These are phyloP conservation scores for Nepenthes gracilis DNA, from an alignment of 148 eudicot genomes.

Conservation along the genomic window DNA sequence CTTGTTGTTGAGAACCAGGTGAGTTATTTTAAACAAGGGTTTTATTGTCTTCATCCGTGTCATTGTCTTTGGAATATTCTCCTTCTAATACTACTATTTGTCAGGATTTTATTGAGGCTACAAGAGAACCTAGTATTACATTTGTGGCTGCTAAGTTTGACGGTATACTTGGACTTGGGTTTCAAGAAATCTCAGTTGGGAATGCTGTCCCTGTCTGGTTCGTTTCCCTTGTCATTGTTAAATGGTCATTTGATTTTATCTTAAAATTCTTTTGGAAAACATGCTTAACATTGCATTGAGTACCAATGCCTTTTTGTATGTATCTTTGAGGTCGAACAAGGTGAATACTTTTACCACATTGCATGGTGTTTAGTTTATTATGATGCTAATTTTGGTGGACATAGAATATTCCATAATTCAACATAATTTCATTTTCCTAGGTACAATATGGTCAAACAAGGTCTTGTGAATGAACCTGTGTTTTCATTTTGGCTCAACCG, in stretches of 20 bases:
- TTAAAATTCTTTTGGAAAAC: background rate
- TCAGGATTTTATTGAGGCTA: slow-evolving; percentile 36
- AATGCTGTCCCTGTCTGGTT: slow-evolving; percentile 37
- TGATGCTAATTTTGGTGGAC: background rate
- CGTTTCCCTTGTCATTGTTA: background rate
- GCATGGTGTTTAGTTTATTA: background rate
- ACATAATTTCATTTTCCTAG: slow-evolving; percentile 12
- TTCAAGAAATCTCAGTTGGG: slow-evolving; percentile 23
- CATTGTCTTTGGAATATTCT: background rate
- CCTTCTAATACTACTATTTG: background rate
- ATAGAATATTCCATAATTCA: background rate
- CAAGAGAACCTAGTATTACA: slow-evolving; percentile 13
- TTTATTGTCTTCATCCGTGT: background rate
- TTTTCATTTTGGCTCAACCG: slow-evolving; percentile 92
- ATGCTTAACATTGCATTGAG: background rate
- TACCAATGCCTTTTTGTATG: background rate
- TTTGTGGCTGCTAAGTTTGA: slow-evolving; percentile 34
- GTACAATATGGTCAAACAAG: slow-evolving; percentile 87
- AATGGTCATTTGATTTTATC: background rate
- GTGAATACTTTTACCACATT: background rate
- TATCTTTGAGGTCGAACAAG: background rate
- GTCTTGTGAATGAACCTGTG: slow-evolving; percentile 63
- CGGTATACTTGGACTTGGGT: slow-evolving; percentile 47
- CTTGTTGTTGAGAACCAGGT: slow-evolving; percentile 78
- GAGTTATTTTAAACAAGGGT: slow-evolving; percentile 1